These are phyloP conservation scores for Wallacemonas sp. DNA, from an alignment of 208 protist genomes.

Conservation along the genomic window DNA sequence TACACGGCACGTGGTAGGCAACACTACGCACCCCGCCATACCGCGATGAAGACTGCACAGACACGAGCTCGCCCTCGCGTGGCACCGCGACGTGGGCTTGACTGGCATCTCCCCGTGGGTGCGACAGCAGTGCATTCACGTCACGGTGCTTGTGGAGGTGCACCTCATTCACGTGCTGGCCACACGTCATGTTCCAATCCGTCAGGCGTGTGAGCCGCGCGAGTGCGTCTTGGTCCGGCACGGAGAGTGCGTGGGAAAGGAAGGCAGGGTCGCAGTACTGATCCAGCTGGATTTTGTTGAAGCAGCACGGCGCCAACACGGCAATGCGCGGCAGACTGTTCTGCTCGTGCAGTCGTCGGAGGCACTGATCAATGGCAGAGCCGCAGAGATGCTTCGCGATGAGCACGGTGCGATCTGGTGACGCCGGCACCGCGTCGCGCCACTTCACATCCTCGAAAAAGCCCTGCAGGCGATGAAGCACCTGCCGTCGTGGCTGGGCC, in stretches of 20 bases:
- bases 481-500: slow-evolving; percentile 10
- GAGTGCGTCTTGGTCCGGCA: slow-evolving; percentile 16
- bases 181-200: slow-evolving; percentile 38
- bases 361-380: slow-evolving; percentile 39
- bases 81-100: too few species aligned
- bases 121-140: background rate
- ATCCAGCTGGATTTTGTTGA: slow-evolving; percentile 30
- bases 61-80: background rate
- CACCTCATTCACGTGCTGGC: slow-evolving; percentile 10
- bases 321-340: slow-evolving; percentile 29
- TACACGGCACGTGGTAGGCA: slow-evolving; percentile 31
- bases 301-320: slow-evolving; percentile 49
- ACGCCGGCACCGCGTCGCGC: background rate
- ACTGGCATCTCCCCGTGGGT: too few species aligned
- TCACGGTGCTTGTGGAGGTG: background rate
- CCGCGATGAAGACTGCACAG: slow-evolving; percentile 1
- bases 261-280: slow-evolving; percentile 37
- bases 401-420: slow-evolving; percentile 27
- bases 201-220: slow-evolving; percentile 29
- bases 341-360: slow-evolving; percentile 21
- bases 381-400: slow-evolving; percentile 62
- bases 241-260: slow-evolving; percentile 5
- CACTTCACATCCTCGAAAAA: slow-evolving; percentile 32
- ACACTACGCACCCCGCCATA: slow-evolving; percentile 16
- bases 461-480: slow-evolving; percentile 14